Conservation (phyloP, 768 basidiomycete genomes). For the Calocybe indica region DNA sequence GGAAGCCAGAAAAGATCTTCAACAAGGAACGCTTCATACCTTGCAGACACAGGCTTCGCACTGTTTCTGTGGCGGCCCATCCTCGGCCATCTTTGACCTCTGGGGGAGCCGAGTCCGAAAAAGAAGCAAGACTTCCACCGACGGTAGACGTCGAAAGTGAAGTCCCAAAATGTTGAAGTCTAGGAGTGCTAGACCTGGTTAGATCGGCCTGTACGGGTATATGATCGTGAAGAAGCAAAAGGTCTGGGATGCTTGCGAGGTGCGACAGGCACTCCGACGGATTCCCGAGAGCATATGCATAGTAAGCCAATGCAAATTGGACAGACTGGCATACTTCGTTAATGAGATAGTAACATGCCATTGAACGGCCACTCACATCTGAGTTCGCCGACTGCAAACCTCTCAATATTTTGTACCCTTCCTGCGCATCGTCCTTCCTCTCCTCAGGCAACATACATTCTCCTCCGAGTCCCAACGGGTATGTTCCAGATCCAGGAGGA, state of each 20-base stretch:
- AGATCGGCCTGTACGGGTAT: constrained; percentile 38
- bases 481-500: constrained; percentile 20
- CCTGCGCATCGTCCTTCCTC: constrained; percentile 49
- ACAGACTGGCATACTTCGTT: constrained; percentile 42
- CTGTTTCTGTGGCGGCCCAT: constrained; percentile 68
- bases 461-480: constrained; percentile 38
- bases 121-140: constrained; percentile 43
- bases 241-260: constrained; percentile 47
- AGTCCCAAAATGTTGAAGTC: constrained; percentile 27
- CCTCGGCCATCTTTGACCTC: constrained; percentile 65
- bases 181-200: constrained; percentile 31
- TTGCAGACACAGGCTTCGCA: constrained; percentile 74
- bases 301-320: constrained; percentile 67
- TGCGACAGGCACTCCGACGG: constrained; percentile 59
- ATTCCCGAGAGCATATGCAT: constrained; percentile 69
- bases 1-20: background rate
- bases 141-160: constrained; percentile 41
- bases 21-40: constrained; percentile 39
- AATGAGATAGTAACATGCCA: constrained; percentile 6
- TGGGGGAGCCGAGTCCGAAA: constrained; percentile 32
- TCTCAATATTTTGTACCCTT: constrained; percentile 50
- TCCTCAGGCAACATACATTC: constrained; percentile 57
- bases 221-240: constrained; percentile 48
- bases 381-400: constrained; percentile 41
- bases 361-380: constrained; percentile 39